A percentile compares a stretch with the other conserved stretches of the same genome.
Evolutionary conservation across 306 rosid species (phyloP).

Genomic region (Abrus pulchellus): DNA sequence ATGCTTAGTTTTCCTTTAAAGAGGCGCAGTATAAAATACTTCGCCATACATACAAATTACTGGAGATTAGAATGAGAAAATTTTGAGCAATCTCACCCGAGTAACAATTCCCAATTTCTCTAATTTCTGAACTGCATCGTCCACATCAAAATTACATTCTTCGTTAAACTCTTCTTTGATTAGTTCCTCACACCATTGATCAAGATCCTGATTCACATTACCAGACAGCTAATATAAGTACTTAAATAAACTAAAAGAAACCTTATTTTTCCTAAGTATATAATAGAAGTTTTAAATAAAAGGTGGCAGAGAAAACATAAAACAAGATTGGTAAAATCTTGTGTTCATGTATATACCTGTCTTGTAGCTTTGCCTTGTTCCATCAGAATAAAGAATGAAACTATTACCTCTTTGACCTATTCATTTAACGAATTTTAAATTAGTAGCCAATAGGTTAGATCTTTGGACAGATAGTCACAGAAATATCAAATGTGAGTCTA

Average conservation of each 20-base stretch:
- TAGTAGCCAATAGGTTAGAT: conserved; percentile 13
- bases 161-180: conserved; percentile 84
- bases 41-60: conserved; percentile 17
- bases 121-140: conserved; percentile 86
- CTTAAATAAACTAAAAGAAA: conserved; percentile 7
- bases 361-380: conserved; percentile 92
- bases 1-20: conserved; percentile 19
- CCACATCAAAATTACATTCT: conserved; percentile 88
- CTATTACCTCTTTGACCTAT: conserved; percentile 94
- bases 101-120: conserved; percentile 87
- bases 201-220: conserved; percentile 79
- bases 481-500: conserved; percentile 22
- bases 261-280: neutral
- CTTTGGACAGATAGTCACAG: conserved; percentile 16
- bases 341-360: conserved; percentile 55
- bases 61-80: conserved; percentile 12
- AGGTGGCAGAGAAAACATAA: conserved; percentile 16
- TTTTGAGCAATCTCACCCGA: conserved; percentile 69
- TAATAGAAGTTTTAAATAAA: conserved; percentile 17
- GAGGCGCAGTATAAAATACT: conserved; percentile 27
- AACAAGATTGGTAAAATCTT: conserved; percentile 39
- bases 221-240: conserved; percentile 39
- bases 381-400: conserved; percentile 91
- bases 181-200: conserved; percentile 86
- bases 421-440: conserved; percentile 46